Evolutionary conservation across 2,329 filamentous ascomycete species (phyloP), one percentile per base, ranked within the genome.

Genomic region (Annulohypoxylon truncatum): DNA sequence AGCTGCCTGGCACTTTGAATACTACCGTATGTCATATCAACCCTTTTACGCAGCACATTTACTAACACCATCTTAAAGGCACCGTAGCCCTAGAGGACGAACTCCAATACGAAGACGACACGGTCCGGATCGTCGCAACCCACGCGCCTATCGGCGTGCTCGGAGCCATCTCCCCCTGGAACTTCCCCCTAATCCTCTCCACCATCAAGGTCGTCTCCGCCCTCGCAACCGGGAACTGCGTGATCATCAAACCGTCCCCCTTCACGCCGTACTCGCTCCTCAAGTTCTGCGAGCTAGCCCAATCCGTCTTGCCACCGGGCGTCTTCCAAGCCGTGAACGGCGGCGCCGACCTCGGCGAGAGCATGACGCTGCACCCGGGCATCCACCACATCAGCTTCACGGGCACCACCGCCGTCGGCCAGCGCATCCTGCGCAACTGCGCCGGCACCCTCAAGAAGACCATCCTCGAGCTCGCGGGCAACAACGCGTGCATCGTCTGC

Each of bases 161-260:
- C 1, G 85, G 80, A 10, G 87, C 83, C 62, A 89, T 89, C 69
- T 84, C 85, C 22, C 86, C 87, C 0, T 89, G 87, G 87, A 89
- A 89, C 74, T 89, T 83, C 69, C 82, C 82, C 1, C 69, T 84
- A 26, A 78, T 82, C 59, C 76, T 84, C 1, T 79, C 81, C 10
- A 80, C 81, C 54, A 78, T 84, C 48, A 89, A 89, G 74, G 78
- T 88, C 20, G 79, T 75, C 1, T 78, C 84, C 0, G 82, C 85
- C 1, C 72, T 88, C 1, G 75, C 85, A 9, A 84, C 85, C 0
- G 85, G 85, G 10, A 87, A 87, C 73, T 78, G 80, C 4, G 77
- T 87, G 18, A 87, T 88, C 68, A 81, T 88, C 66, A 87, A 87
- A 72, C 85, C 87, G 0, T 89, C 86, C 0, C 87, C 81, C 38